Evolutionary conservation across 2,329 filamentous ascomycete genomes (phyloP).

Genomic region (Microascus cirrosus): DNA sequence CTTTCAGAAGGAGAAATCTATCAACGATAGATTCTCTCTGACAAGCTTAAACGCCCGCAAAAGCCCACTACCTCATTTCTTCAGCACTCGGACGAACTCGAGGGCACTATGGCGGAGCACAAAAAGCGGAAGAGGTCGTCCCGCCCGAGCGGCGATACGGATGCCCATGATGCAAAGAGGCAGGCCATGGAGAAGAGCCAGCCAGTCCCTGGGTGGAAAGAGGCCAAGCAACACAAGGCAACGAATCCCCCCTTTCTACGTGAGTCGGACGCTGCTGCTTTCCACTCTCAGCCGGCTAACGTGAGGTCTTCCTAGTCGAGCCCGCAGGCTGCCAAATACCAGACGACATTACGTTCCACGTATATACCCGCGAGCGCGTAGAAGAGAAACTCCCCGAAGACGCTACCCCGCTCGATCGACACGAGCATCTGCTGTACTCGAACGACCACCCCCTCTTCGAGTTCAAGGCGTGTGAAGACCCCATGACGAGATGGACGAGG

Average conservation of each 20-base stretch:
- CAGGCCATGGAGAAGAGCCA: neutral
- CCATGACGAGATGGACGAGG: constrained; percentile 28
- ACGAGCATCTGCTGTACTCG: constrained; percentile 47
- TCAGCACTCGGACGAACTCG: neutral
- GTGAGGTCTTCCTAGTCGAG: neutral
- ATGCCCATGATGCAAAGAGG: neutral
- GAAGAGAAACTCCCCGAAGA: neutral
- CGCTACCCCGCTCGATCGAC: constrained; percentile 1
- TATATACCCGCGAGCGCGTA: constrained; percentile 2
- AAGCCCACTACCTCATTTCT: neutral
- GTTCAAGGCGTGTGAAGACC: constrained; percentile 38
- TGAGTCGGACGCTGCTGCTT: neutral
- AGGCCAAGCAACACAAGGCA: neutral
- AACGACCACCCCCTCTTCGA: constrained; percentile 44
- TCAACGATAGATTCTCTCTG: neutral
- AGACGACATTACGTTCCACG: constrained; percentile 2
- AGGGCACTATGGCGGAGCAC: neutral
- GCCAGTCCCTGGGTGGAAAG: neutral
- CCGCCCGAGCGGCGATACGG: neutral
- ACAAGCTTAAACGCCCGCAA: neutral
- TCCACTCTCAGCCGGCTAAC: neutral
- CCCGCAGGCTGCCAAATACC: constrained; percentile 4
- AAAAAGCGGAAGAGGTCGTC: constrained; percentile 5
- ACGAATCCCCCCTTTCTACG: constrained; percentile 4
- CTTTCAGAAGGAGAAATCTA: neutral